These are phyloP conservation scores for Diaporthe helianthi DNA, from an alignment of 2,329 filamentous ascomycete species.

Conservation along the genomic window DNA sequence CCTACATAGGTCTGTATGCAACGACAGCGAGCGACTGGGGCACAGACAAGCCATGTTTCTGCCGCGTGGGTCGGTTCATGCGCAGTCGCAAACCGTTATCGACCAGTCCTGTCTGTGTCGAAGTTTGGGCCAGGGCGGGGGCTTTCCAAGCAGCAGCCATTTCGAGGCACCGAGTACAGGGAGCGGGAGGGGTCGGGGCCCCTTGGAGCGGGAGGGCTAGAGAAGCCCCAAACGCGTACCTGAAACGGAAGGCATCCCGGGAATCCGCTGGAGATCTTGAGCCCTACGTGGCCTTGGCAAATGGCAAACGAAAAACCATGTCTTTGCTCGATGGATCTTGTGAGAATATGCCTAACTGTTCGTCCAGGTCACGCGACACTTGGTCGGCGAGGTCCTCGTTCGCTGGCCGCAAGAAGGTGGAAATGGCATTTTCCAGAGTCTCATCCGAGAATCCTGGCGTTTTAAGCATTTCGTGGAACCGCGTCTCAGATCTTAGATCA, in stretches of 20 bases:
- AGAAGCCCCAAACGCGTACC: constrained; percentile 26
- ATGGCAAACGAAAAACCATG: constrained; percentile 41
- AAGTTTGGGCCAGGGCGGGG: not conserved
- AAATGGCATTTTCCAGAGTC: constrained; percentile 57
- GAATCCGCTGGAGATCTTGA: constrained; percentile 9
- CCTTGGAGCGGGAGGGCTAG: constrained; percentile 8
- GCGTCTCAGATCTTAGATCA: constrained; percentile 48
- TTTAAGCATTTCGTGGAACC: constrained; percentile 54
- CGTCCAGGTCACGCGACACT: constrained; percentile 47
- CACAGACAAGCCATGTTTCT: constrained; percentile 10
- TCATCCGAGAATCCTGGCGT: constrained; percentile 55
- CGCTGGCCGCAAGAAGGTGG: constrained; percentile 50
- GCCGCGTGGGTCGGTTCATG: constrained; percentile 17
- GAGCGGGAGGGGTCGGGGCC: not conserved
- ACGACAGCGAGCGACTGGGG: not conserved
- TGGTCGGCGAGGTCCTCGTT: constrained; percentile 44
- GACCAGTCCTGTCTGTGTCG: not conserved
- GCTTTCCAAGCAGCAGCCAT: not conserved
- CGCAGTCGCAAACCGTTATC: not conserved
- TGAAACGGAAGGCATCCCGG: constrained; percentile 29
- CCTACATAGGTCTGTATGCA: constrained; percentile 16
- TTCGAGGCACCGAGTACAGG: constrained; percentile 8
- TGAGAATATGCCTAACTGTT: constrained; percentile 49
- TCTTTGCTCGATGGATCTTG: constrained; percentile 46
- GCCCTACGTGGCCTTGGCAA: constrained; percentile 22